These are phyloP conservation scores for Linderniella brevidens DNA, from an alignment of 257 asterid species.

Conservation along the genomic window DNA sequence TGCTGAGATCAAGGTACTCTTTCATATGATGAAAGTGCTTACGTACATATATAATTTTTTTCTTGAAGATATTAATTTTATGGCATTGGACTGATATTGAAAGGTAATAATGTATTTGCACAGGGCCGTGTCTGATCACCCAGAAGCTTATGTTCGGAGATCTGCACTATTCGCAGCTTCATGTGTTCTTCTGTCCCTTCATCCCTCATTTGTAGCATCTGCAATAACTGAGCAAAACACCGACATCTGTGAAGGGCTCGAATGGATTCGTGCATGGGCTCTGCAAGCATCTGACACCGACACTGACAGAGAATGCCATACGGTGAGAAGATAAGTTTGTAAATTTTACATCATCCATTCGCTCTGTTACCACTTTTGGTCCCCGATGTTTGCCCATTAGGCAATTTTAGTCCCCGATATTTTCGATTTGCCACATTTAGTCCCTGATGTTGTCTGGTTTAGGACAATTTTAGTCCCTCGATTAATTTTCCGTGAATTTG, in stretches of 20 bases:
- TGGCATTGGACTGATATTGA: background rate
- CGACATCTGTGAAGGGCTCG: conserved; percentile 65
- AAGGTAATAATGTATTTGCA: conserved; percentile 8
- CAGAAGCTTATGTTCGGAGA: conserved; percentile 83
- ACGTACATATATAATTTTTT: background rate
- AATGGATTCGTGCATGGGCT: conserved; percentile 83
- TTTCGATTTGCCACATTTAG: too few relatives aligned
- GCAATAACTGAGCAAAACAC: conserved; percentile 48
- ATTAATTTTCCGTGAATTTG: background rate
- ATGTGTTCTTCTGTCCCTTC: conserved; percentile 63
- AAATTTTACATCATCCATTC: background rate
- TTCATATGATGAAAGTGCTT: background rate
- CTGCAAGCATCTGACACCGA: conserved; percentile 70
- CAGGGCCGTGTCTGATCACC: conserved; percentile 68
- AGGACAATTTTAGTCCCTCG: background rate
- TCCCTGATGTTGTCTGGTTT: too few relatives aligned
- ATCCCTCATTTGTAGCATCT: conserved; percentile 75
- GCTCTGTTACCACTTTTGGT: background rate
- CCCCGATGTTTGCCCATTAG: too few relatives aligned
- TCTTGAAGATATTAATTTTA: background rate
- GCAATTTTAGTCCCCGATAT: too few relatives aligned
- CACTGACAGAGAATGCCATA: conserved; percentile 74
- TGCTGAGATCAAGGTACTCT: conserved; percentile 63
- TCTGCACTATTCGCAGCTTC: conserved; percentile 87
- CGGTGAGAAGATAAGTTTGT: conserved; percentile 24